Conservation (phyloP, 805 yeast species). For the Yarrowia deformans region DNA sequence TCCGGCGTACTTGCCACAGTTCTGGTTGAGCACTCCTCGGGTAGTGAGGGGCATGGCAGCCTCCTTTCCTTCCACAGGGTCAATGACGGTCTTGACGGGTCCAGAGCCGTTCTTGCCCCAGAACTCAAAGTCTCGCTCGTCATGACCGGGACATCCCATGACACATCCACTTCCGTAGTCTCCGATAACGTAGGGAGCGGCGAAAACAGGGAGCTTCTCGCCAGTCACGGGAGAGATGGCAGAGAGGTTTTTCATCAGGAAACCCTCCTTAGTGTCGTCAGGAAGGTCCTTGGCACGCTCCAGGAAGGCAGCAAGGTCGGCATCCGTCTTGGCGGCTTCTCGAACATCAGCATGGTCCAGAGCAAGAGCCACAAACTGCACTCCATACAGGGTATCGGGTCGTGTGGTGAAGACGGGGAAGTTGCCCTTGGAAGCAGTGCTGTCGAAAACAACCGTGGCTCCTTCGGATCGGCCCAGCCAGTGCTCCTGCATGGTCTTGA, state of each 20-base stretch:
- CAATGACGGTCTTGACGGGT: constrained; percentile 56
- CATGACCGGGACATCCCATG: constrained; percentile 98
- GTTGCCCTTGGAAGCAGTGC: constrained; percentile 42
- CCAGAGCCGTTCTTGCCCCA: constrained; percentile 71
- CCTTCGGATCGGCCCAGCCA: constrained; percentile 95
- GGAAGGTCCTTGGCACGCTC: constrained; percentile 50
- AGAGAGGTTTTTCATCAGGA: constrained; percentile 55
- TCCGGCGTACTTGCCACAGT: constrained; percentile 62
- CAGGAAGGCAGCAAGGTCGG: constrained; percentile 58
- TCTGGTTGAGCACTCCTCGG: constrained; percentile 59
- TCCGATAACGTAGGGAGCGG: constrained; percentile 88
- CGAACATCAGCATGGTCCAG: constrained; percentile 68
- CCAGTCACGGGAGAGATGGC: constrained; percentile 63
- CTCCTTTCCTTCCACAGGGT: constrained; percentile 43
- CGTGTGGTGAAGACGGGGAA: constrained; percentile 81
- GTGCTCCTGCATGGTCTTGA: constrained; percentile 85
- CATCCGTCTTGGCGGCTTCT: constrained; percentile 52
- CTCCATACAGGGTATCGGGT: constrained; percentile 85
- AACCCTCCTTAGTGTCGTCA: constrained; percentile 66
- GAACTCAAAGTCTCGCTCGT: constrained; percentile 79
- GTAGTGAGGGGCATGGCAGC: constrained; percentile 50
- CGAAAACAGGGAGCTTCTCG: constrained; percentile 71
- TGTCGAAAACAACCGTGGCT: constrained; percentile 66
- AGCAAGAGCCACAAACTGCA: constrained; percentile 83
- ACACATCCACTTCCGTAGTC: constrained; percentile 92